Evolutionary conservation across 2,329 filamentous ascomycete genomes (phyloP).

Genomic region (Fusarium anguioides): DNA sequence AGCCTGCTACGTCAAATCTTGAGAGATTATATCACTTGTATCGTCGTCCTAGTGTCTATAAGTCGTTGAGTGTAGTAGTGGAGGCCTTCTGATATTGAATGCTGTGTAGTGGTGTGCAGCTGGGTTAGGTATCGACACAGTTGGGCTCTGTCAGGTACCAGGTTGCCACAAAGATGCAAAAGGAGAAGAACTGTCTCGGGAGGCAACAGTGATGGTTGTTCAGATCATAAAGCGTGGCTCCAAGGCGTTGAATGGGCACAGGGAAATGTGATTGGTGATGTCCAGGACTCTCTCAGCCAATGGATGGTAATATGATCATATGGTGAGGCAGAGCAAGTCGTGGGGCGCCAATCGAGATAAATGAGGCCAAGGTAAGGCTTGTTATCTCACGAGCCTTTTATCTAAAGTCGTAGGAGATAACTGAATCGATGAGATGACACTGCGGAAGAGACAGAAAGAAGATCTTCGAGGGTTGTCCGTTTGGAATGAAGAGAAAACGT

Average conservation of each 20-base stretch:
- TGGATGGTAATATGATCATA: conserved; percentile 48
- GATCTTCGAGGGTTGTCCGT: conserved; percentile 34
- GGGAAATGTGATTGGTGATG: conserved; percentile 51
- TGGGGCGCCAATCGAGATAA: conserved; percentile 48
- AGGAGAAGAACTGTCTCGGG: conserved; percentile 47
- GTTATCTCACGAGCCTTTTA: conserved; percentile 32
- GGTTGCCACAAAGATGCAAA: conserved; percentile 36
- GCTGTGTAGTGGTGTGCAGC: conserved; percentile 39
- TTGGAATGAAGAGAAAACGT: conserved; percentile 44
- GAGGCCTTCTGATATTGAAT: conserved; percentile 31
- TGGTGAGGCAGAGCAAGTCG: conserved; percentile 49
- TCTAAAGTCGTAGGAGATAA: conserved; percentile 27
- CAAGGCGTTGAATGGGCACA: conserved; percentile 46
- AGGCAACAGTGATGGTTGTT: conserved; percentile 40
- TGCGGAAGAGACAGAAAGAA: conserved; percentile 35
- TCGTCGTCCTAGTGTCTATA: conserved; percentile 17
- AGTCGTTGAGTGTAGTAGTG: conserved; percentile 22
- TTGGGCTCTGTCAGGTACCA: conserved; percentile 39
- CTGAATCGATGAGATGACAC: conserved; percentile 22
- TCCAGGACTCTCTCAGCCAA: conserved; percentile 49
- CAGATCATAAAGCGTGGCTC: conserved; percentile 44
- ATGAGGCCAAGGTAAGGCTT: conserved; percentile 44
- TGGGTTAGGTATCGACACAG: conserved; percentile 45
- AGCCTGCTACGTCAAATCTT: conserved; percentile 2
- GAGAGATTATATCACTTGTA: conserved; percentile 5